Percentiles rank a stretch among this genome's conserved stretches.
Conservation (phyloP, 208 protist genomes). For the Wallacemonas rigidus region DNA sequence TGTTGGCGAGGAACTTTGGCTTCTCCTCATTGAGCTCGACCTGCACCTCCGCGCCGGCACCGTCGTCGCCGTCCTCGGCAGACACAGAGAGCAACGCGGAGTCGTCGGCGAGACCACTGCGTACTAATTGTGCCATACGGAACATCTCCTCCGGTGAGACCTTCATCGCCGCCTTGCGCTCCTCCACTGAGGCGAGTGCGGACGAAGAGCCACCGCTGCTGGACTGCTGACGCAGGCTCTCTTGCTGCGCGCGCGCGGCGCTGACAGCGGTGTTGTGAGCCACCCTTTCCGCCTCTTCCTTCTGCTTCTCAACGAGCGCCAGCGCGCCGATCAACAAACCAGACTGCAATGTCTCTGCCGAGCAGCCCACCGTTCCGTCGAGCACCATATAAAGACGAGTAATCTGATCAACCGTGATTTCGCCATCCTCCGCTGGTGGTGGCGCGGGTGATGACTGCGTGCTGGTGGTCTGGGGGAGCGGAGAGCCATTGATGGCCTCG, state of each 20-base stretch:
- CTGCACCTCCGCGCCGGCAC: slow-evolving; percentile 32
- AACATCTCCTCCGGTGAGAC: slow-evolving; percentile 88
- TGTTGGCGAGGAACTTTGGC: slow-evolving; percentile 67
- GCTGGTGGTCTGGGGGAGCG: background rate
- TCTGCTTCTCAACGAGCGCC: slow-evolving; percentile 55
- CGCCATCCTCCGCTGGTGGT: slow-evolving; percentile 32
- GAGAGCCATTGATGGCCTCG: slow-evolving; percentile 31
- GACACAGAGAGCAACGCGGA: slow-evolving; percentile 69
- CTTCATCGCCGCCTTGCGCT: slow-evolving; percentile 73
- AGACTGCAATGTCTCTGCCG: slow-evolving; percentile 32
- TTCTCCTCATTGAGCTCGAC: slow-evolving; percentile 90
- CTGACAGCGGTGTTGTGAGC: slow-evolving; percentile 23
- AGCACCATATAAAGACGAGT: slow-evolving; percentile 59
- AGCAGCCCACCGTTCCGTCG: slow-evolving; percentile 36
- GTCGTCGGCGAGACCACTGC: slow-evolving; percentile 82
- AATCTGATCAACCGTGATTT: slow-evolving; percentile 58
- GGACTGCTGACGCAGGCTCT: slow-evolving; percentile 32
- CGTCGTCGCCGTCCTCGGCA: slow-evolving; percentile 69
- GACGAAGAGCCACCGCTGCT: slow-evolving; percentile 29
- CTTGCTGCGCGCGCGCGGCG: slow-evolving; percentile 36
- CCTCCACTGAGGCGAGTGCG: slow-evolving; percentile 40
- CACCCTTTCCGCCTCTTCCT: slow-evolving; percentile 44
- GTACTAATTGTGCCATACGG: slow-evolving; percentile 83
- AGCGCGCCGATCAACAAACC: slow-evolving; percentile 68
- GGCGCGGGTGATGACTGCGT: background rate